These are phyloP conservation scores for Aspergillus nanangensis DNA, from an alignment of 495 filamentous ascomycete species.

Conservation along the genomic window DNA sequence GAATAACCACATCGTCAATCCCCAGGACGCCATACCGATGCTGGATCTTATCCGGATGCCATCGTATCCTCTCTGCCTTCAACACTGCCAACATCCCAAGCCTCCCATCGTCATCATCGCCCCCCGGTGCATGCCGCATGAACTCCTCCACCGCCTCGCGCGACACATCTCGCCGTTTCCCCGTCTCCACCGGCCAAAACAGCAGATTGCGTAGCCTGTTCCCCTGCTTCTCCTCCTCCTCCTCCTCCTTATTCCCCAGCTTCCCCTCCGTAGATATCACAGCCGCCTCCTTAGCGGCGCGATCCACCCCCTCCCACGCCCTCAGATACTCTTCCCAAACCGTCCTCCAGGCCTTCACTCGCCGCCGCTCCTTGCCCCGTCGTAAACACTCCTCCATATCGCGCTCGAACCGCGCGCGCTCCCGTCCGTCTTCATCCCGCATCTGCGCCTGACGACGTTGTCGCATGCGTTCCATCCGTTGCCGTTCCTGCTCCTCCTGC, in stretches of 20 bases:
- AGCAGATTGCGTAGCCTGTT: slow-evolving; percentile 43
- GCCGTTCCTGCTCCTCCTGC: slow-evolving; percentile 57
- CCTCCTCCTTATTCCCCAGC: slow-evolving; percentile 1
- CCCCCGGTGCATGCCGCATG: slow-evolving; percentile 47
- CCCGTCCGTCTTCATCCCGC: slow-evolving; percentile 29
- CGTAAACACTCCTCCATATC: slow-evolving; percentile 49
- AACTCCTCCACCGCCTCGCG: slow-evolving; percentile 61
- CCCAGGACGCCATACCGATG: slow-evolving; percentile 70
- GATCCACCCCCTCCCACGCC: slow-evolving; percentile 58
- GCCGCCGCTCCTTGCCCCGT: slow-evolving; percentile 45
- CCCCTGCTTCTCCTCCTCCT: slow-evolving; percentile 2
- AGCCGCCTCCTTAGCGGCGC: slow-evolving; percentile 7
- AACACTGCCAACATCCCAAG: slow-evolving; percentile 52
- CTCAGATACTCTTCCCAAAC: slow-evolving; percentile 61
- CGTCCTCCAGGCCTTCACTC: slow-evolving; percentile 43
- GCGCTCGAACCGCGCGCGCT: slow-evolving; percentile 32
- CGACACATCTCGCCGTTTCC: slow-evolving; percentile 54
- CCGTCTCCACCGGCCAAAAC: slow-evolving; percentile 75
- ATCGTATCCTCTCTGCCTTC: slow-evolving; percentile 83
- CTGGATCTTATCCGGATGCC: slow-evolving; percentile 99
- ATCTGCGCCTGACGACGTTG: slow-evolving; percentile 35
- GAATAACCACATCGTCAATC: slow-evolving; percentile 63
- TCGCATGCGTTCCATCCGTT: slow-evolving; percentile 52
- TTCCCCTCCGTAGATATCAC: slow-evolving; percentile 2
- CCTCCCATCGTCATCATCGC: slow-evolving; percentile 10